Evolutionary conservation across 202 grass and related monocot genomes (phyloP), one percentile per base, ranked within the genome.

Genomic region (Digitaria exilis): DNA sequence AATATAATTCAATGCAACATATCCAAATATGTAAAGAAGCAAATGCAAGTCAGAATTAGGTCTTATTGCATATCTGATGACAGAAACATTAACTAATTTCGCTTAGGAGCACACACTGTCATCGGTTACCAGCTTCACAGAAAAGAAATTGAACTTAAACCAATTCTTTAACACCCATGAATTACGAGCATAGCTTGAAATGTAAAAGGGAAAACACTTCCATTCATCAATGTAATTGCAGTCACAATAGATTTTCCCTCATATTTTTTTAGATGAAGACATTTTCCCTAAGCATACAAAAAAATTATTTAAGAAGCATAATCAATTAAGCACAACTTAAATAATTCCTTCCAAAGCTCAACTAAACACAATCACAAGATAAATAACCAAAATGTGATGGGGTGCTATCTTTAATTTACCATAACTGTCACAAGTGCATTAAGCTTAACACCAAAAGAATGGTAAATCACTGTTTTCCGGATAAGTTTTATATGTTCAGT

Each of bases 71-170:
- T 71, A 56, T 51, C 10, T 30, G 34, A 81, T 49, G 39, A 41
- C 3, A 69, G 16, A 59, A 84, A 43, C 5, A 56, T n/a, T 46
- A 50, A 75, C 26, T 18, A 57, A 42, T 69, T 61, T 60, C 71
- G 43, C 39, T 58, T 56, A 65, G 45, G 35, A 16, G 11, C 2
- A 85, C 61, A 73, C 68, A 54, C 56, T 67, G 32, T 8, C 11
- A 19, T 48, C 34, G 29, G 21, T 68, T 87, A 29, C 21, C 39
- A 30, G 76, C 65, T 34, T 54, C 42, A 7, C 32, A 52, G 59
- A 50, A 89, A 39, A 18, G 42, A 78, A 78, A 69, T 9, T 19
- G 48, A 52, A 56, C 16, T 73, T 37, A 52, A 39, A 51, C 4
- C 34, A 12, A 65, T 3, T 29, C 15, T 45, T 55, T 77, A 16